phyloP scores from a whole-genome alignment of 148 eudicot species.

The Rhododendron williamsianum region DNA sequence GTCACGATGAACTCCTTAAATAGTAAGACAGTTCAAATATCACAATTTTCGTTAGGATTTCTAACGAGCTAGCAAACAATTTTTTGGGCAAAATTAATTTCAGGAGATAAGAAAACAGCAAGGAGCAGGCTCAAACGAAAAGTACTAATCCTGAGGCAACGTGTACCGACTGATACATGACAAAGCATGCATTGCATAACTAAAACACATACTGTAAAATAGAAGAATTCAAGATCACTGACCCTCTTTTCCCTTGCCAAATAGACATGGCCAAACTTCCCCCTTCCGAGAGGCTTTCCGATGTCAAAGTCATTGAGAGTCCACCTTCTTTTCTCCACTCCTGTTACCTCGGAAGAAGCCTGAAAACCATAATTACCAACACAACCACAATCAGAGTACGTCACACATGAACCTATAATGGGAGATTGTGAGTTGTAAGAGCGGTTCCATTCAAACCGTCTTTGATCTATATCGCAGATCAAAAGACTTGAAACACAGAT shows the following conservation, averaged over 20 bases:
- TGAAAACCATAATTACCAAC: constrained; percentile 19
- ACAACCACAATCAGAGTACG: neutral
- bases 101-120: too few relatives aligned
- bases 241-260: constrained; percentile 91
- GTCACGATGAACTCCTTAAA: too few relatives aligned
- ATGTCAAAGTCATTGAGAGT: constrained; percentile 79
- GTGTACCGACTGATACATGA: too few relatives aligned
- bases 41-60: too few relatives aligned
- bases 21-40: too few relatives aligned
- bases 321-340: constrained; percentile 79
- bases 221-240: constrained; percentile 20
- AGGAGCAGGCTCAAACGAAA: too few relatives aligned
- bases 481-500: neutral
- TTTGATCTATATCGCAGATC: neutral
- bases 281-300: constrained; percentile 95
- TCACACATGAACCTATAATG: neutral
- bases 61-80: too few relatives aligned
- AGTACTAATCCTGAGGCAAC: too few relatives aligned
- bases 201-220: neutral
- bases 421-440: neutral
- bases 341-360: constrained; percentile 53
- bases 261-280: constrained; percentile 94
- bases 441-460: neutral
- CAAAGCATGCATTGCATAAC: neutral
- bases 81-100: too few relatives aligned